phyloP scores from a whole-genome alignment of 331 rosid species.

The Spiraea crenata region DNA sequence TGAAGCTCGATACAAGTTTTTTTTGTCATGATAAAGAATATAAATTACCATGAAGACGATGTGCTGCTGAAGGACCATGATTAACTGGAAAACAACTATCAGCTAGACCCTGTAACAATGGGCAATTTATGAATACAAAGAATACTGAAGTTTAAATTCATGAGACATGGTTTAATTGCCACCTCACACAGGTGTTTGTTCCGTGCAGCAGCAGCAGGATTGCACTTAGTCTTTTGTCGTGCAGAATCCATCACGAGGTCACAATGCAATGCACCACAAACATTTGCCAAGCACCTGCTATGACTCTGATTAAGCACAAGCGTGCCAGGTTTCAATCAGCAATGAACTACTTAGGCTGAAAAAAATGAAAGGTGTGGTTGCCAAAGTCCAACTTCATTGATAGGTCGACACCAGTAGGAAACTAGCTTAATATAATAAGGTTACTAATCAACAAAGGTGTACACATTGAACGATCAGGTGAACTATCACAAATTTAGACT shows the following conservation, averaged over 20 bases:
- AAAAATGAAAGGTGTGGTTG: background rate
- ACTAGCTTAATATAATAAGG: background rate
- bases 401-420: background rate
- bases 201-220: constrained; percentile 70
- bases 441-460: background rate
- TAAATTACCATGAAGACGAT: constrained; percentile 66
- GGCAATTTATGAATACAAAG: constrained; percentile 24
- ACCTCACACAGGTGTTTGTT: constrained; percentile 85
- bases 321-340: background rate
- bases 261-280: constrained; percentile 80
- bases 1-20: background rate
- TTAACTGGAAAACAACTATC: constrained; percentile 67
- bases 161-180: constrained; percentile 24
- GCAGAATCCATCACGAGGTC: constrained; percentile 44
- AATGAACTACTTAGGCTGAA: constrained; percentile 11
- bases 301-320: constrained; percentile 52
- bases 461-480: background rate
- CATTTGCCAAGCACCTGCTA: constrained; percentile 69
- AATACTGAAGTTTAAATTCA: constrained; percentile 1
- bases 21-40: constrained; percentile 24
- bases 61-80: constrained; percentile 58
- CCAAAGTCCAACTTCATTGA: background rate
- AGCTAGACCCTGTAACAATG: constrained; percentile 51
- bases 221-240: constrained; percentile 62
- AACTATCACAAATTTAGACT: background rate